Base-by-base conservation (phyloP, 768 basidiomycete species). In the Boletus rex-veris region DNA sequence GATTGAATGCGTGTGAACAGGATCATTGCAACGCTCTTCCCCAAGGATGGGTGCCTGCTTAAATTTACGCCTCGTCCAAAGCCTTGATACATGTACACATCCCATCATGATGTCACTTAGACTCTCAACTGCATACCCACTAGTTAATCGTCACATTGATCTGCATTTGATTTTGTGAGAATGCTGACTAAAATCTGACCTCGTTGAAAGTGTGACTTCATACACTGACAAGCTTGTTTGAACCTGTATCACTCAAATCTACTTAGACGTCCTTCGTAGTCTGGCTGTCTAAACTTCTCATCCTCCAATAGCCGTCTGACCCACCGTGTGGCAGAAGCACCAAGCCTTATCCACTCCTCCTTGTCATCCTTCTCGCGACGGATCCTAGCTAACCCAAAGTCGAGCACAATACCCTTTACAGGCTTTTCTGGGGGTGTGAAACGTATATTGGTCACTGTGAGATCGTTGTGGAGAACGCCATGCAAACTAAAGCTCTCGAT, bases 1-100 rank as follows among this genome's bases (percentile, higher is more conserved):
- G 21, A 55, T 26, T n/a, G 36, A 3, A 36, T 43, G 14, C 16
- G 6, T 18, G 33, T 33, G 38, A 58, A 28, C 59, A 92, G 90
- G 46, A 92, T 98, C 58, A 92, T 98, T 60, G 91, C 95, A n/a
- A 97, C 93, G 19, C 73, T 98, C 40, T 99, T 99, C 83, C 97
- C 97, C 11, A 86, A 90, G 70, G 95, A 98, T 64, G 92, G 91
- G 40, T 92, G 92, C 62, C 72, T 81, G 53, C 78, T 98, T 58
- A 90, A 84, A 65, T 81, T 96, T 61, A 78, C 81, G 3, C 87
- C 91, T 30, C 82, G 87, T 48, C 53, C 70, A 21, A 68, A 51
- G 47, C 66, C 66, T 8, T 65, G 31, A 53, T 35, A 8, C 26
- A n/a, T 37, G 35, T 21, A 21, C 11, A 8, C 4, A 5, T 43